These are phyloP conservation scores for Calycina herbarum DNA, from an alignment of 2,329 filamentous ascomycete genomes.

Conservation along the genomic window DNA sequence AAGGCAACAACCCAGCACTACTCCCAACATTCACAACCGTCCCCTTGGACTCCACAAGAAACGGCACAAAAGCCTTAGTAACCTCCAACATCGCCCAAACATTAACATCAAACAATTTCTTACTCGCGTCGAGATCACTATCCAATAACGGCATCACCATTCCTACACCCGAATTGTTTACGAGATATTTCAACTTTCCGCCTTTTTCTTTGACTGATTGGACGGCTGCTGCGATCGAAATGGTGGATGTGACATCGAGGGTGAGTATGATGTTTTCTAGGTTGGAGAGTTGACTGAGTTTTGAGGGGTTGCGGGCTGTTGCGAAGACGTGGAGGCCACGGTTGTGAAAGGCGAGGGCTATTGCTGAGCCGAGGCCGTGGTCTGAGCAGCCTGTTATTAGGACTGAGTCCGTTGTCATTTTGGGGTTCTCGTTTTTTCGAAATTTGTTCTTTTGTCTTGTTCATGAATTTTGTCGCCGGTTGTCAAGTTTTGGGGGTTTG, in stretches of 20 bases:
- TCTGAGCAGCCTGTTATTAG: not conserved
- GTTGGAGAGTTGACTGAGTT: not conserved
- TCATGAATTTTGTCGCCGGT: no score
- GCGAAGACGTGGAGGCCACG: not conserved
- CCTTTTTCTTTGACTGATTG: not conserved
- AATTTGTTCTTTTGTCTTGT: no score
- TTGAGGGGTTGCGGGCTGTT: not conserved
- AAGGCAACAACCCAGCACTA: not conserved
- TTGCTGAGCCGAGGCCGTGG: not conserved
- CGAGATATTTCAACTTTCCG: not conserved
- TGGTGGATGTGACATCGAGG: not conserved
- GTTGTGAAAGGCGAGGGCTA: not conserved
- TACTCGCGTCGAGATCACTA: not conserved
- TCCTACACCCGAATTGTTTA: not conserved
- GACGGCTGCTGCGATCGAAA: not conserved
- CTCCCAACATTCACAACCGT: not conserved
- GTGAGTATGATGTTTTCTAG: not conserved
- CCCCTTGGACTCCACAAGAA: not conserved
- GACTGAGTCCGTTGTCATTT: not conserved
- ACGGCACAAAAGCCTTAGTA: not conserved
- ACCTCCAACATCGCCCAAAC: not conserved
- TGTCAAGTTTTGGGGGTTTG: no score
- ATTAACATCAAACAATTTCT: not conserved
- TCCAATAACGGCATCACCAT: not conserved
- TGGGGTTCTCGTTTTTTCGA: not conserved